These are phyloP conservation scores for Colletotrichum somersetense DNA, from an alignment of 2,329 filamentous ascomycete species.

Conservation along the genomic window DNA sequence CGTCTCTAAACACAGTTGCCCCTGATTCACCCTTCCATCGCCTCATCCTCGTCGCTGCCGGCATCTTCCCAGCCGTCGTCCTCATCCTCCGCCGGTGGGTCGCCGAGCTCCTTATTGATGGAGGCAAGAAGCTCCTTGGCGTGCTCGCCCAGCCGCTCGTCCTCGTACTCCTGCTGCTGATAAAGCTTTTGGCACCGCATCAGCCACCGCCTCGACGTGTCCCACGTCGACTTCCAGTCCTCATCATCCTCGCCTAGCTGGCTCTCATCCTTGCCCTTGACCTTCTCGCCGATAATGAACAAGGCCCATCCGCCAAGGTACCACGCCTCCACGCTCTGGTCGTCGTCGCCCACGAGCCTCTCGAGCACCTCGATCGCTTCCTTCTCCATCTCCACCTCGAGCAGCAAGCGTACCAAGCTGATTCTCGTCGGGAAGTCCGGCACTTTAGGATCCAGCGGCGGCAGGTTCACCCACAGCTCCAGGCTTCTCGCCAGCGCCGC, in stretches of 20 bases:
- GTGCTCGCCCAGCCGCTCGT: constrained; percentile 81
- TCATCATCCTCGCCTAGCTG: constrained; percentile 55
- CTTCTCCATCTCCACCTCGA: constrained; percentile 89
- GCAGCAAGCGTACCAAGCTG: constrained; percentile 84
- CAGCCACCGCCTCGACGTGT: constrained; percentile 85
- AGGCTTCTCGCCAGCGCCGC: constrained; percentile 84
- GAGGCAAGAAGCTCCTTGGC: constrained; percentile 76
- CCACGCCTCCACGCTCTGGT: constrained; percentile 95
- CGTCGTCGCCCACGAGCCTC: constrained; percentile 86
- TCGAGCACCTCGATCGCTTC: constrained; percentile 89
- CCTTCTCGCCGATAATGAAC: constrained; percentile 81
- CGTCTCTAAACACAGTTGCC: background rate
- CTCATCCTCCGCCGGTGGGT: constrained; percentile 66
- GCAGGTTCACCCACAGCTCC: constrained; percentile 84
- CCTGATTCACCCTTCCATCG: constrained; percentile 60
- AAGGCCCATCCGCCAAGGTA: constrained; percentile 97
- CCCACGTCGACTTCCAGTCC: constrained; percentile 73
- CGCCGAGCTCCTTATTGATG: constrained; percentile 75
- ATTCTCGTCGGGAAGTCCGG: constrained; percentile 91
- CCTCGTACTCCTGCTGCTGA: constrained; percentile 83
- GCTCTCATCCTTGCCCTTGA: constrained; percentile 55
- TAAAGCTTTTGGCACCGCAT: constrained; percentile 86
- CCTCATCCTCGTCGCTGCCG: constrained; percentile 60
- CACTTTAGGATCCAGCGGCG: constrained; percentile 76
- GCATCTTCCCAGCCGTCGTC: constrained; percentile 64